Evolutionary conservation across 2,329 filamentous ascomycete species (phyloP).

Genomic region (Westerdykella sp.): DNA sequence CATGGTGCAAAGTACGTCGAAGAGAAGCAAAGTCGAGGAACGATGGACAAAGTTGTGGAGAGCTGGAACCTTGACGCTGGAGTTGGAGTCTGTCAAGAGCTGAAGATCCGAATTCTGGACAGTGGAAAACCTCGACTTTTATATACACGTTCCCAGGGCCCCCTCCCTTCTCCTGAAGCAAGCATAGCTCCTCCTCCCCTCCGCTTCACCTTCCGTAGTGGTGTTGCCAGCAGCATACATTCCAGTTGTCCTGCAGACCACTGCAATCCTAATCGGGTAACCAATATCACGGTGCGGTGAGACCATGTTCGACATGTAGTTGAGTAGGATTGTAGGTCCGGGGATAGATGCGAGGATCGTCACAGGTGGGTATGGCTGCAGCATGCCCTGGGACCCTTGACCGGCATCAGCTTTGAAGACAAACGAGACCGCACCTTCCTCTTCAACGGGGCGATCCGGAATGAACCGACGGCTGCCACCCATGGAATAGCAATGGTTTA

Average conservation of each 20-base stretch:
- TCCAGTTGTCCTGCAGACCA: slow-evolving; percentile 9
- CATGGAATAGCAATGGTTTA: too few species aligned
- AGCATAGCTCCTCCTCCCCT: too few species aligned
- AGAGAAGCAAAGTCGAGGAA: slow-evolving; percentile 2
- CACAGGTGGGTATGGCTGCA: slow-evolving; percentile 5
- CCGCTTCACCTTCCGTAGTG: slow-evolving; percentile 12
- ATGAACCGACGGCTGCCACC: too few species aligned
- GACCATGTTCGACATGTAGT: slow-evolving; percentile 8
- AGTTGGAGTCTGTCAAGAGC: too few species aligned
- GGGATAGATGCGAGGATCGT: slow-evolving; percentile 8
- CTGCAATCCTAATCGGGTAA: slow-evolving; percentile 6
- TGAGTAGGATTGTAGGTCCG: slow-evolving; percentile 9
- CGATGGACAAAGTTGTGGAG: neutral
- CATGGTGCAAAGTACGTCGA: slow-evolving; percentile 23
- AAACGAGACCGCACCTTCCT: too few species aligned
- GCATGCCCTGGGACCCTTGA: neutral
- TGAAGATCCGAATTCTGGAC: neutral
- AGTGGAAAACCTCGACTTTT: neutral
- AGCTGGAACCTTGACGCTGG: neutral
- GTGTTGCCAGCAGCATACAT: slow-evolving; percentile 3
- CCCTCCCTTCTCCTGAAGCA: too few species aligned
- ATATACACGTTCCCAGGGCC: too few species aligned
- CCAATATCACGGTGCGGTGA: slow-evolving; percentile 14
- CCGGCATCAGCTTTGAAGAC: too few species aligned
- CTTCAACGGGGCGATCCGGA: too few species aligned